Base-by-base conservation (phyloP, 129 eudicot species). In the Helianthus tuberosus region DNA sequence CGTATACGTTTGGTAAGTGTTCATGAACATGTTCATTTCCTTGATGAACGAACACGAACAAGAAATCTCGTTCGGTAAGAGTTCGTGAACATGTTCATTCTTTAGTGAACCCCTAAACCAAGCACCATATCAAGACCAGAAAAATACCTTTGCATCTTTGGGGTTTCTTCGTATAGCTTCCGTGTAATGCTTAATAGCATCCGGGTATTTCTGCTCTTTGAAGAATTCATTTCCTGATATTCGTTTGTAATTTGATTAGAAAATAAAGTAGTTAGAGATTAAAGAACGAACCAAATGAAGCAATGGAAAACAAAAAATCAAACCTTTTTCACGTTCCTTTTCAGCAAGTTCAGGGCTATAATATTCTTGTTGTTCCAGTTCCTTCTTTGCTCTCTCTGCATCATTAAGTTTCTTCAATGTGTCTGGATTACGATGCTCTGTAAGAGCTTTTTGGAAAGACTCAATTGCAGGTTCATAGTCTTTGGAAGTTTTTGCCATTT, bases 291-390 rank as follows among this genome's bases (percentile, higher is more conserved):
- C 27, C 3, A 9, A 53, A 15, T 15, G 11, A 53, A 53, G 60
- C 62, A 6, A 32, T 23, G 62, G 6, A 41, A 41, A 41, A 2
- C 14, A 68, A 12, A 20, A 41, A 51, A 9, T 25, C 63, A 4
- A 9, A 93, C 99, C 99, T 91, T 95, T 95, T 76, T 95, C 99
- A 16, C 99, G 99, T 75, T 91, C 99, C 78, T 91, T 88, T 23
- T 91, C 97, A 38, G 97, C 99, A 77, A 91, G 75, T 76, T 91
- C 80, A 61, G 97, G 97, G 73, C 89, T 76, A 79, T 81, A 89
- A 55, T 95, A 95, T 43, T 95, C 99, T 60, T 86, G 96, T 81
- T 95, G 99, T 67, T 91, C 97, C 43, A 91, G 73, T 5, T 95
- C 97, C 75, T 91, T 95, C 87, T 95, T 95, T 60, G 97, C 99